Conservation (phyloP, 2,329 filamentous ascomycete species). For the Penicillium sp. region DNA sequence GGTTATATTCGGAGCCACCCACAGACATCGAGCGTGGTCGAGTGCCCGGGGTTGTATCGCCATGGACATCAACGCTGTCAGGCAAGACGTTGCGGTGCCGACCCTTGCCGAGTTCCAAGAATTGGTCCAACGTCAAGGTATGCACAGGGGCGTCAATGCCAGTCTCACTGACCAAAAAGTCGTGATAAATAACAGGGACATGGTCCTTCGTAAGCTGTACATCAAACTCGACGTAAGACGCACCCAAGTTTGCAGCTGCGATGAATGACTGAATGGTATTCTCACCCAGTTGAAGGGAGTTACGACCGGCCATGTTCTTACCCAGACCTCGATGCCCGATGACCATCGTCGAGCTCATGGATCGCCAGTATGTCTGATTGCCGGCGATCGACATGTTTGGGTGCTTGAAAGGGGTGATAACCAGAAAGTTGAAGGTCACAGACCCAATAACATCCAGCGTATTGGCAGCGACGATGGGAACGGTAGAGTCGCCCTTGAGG, state of each 20-base stretch:
- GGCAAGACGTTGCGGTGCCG: constrained; percentile 49
- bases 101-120: constrained; percentile 72
- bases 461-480: constrained; percentile 81
- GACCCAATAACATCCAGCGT: constrained; percentile 87
- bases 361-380: constrained; percentile 95
- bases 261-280: constrained; percentile 97
- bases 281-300: constrained; percentile 89
- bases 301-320: constrained; percentile 81
- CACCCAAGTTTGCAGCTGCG: constrained; percentile 88
- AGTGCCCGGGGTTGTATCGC: constrained; percentile 15
- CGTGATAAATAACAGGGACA: constrained; percentile 96
- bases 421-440: constrained; percentile 94
- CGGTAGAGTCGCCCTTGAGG: constrained; percentile 84
- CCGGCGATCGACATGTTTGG: constrained; percentile 90
- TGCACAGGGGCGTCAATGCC: constrained; percentile 96
- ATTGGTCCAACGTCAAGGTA: constrained; percentile 85
- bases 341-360: constrained; percentile 81
- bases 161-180: constrained; percentile 96
- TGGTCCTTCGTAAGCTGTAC: constrained; percentile 99
- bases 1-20: constrained; percentile 49
- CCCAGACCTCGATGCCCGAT: constrained; percentile 74
- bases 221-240: constrained; percentile 70
- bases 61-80: constrained; percentile 20
- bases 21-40: constrained; percentile 60
- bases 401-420: constrained; percentile 92